Evolutionary conservation across 2,329 filamentous ascomycete species (phyloP).

Genomic region (Trichoderma simmonsii): DNA sequence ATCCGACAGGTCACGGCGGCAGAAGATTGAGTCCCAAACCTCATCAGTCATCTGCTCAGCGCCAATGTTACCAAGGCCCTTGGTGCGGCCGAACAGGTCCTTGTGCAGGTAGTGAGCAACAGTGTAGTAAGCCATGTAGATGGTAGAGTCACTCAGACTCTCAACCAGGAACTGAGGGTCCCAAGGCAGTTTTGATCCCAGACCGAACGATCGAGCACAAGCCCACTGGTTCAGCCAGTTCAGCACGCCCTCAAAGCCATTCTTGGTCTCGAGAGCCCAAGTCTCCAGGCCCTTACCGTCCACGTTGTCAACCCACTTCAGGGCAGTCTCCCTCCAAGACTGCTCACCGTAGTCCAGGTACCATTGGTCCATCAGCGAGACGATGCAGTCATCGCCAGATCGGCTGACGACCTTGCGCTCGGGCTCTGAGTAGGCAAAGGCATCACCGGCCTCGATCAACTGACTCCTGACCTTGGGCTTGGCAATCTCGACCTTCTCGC

Average conservation of each 20-base stretch:
- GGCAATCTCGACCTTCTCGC: slow-evolving; percentile 78
- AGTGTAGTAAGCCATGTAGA: slow-evolving; percentile 85
- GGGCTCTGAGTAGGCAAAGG: slow-evolving; percentile 91
- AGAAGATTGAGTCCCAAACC: slow-evolving; percentile 95
- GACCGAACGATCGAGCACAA: slow-evolving; percentile 84
- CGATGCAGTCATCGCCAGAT: slow-evolving; percentile 89
- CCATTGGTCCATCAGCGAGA: slow-evolving; percentile 93
- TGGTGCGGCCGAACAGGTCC: slow-evolving; percentile 77
- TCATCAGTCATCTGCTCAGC: slow-evolving; percentile 90
- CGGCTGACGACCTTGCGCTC: slow-evolving; percentile 85
- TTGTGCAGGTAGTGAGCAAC: slow-evolving; percentile 67
- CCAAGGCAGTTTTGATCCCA: slow-evolving; percentile 94
- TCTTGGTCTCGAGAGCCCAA: slow-evolving; percentile 72
- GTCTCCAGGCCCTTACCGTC: slow-evolving; percentile 71
- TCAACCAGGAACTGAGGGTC: slow-evolving; percentile 88
- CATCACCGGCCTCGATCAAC: slow-evolving; percentile 71
- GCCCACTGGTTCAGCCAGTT: slow-evolving; percentile 97
- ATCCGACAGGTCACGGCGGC: slow-evolving; percentile 66
- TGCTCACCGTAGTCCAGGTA: slow-evolving; percentile 95
- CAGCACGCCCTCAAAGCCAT: slow-evolving; percentile 79
- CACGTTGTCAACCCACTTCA: slow-evolving; percentile 67
- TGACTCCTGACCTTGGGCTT: slow-evolving; percentile 81
- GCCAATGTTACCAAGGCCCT: slow-evolving; percentile 65
- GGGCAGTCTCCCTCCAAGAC: slow-evolving; percentile 74
- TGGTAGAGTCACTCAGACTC: slow-evolving; percentile 83